Percentiles rank a stretch among this genome's conserved stretches.
phyloP scores from a whole-genome alignment of 805 yeast species.

The Henningerozyma blattae region DNA sequence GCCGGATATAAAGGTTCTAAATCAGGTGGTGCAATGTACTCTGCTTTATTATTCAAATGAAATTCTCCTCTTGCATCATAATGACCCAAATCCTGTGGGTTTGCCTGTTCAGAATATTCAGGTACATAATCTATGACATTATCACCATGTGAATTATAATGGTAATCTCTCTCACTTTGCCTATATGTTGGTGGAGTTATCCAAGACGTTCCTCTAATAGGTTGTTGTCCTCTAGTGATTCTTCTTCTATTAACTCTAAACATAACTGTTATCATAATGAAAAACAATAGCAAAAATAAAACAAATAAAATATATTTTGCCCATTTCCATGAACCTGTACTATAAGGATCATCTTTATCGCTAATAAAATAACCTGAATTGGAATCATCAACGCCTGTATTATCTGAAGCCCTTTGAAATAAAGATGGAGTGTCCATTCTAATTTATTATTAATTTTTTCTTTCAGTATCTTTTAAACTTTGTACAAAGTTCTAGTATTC shows the following conservation, averaged over 20 bases:
- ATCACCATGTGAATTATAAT: slow-evolving; percentile 6
- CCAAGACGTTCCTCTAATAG: slow-evolving; percentile 54
- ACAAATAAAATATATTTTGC: slow-evolving; percentile 25
- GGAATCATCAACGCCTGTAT: too few relatives aligned
- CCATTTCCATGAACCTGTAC: slow-evolving; percentile 11
- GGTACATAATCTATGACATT: slow-evolving; percentile 44
- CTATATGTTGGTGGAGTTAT: slow-evolving; percentile 41
- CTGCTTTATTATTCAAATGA: slow-evolving; percentile 23
- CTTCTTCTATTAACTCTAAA: slow-evolving; percentile 6
- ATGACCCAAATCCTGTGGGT: slow-evolving; percentile 63
- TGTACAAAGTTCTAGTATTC: too few relatives aligned
- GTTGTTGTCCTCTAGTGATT: slow-evolving; percentile 28
- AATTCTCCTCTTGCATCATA: slow-evolving; percentile 51
- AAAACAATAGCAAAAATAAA: slow-evolving; percentile 7
- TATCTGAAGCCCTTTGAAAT: too few relatives aligned
- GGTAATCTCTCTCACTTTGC: slow-evolving; percentile 47
- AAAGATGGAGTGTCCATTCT: too few relatives aligned
- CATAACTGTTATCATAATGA: slow-evolving; percentile 4
- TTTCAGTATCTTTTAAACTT: too few relatives aligned
- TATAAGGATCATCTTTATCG: slow-evolving; percentile 1
- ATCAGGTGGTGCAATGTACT: slow-evolving; percentile 11
- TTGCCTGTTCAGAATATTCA: slow-evolving; percentile 48
- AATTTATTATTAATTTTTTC: too few relatives aligned
- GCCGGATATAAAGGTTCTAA: slow-evolving; percentile 2
- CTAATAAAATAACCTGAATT: too few relatives aligned